Evolutionary conservation across 805 yeast species (phyloP).

Genomic region (Komagataella populi): DNA sequence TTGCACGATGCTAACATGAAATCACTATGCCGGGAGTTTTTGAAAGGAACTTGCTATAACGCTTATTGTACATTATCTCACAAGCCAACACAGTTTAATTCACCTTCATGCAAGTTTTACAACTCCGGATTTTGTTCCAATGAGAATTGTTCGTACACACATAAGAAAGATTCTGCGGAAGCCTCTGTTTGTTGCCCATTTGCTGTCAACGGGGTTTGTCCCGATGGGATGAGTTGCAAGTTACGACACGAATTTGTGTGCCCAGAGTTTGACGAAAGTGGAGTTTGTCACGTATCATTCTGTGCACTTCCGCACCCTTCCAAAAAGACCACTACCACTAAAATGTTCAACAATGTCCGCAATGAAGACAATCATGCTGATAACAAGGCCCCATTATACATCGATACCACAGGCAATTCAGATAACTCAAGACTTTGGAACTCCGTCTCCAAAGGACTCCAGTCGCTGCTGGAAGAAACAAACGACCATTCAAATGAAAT

Average conservation of each 20-base stretch:
- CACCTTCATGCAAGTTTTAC: constrained; percentile 43
- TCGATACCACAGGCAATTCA: not conserved
- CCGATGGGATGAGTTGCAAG: constrained; percentile 41
- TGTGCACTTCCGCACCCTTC: constrained; percentile 41
- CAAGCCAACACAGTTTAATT: constrained; percentile 40
- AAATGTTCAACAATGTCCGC: constrained; percentile 6
- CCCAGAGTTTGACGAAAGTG: constrained; percentile 58
- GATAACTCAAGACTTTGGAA: not conserved
- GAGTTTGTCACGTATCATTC: constrained; percentile 38
- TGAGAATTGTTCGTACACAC: constrained; percentile 35
- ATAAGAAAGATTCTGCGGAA: constrained; percentile 28
- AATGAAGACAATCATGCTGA: constrained; percentile 18
- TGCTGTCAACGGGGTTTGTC: constrained; percentile 58
- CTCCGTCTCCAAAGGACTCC: not conserved
- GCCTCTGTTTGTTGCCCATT: constrained; percentile 44
- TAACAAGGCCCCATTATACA: not conserved
- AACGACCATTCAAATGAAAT: not conserved
- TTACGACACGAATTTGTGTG: constrained; percentile 48
- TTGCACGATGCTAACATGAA: constrained; percentile 36
- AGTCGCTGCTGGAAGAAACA: not conserved
- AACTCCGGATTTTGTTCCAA: constrained; percentile 34
- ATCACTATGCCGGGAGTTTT: constrained; percentile 38
- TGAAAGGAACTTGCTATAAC: constrained; percentile 32
- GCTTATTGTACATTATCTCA: constrained; percentile 44
- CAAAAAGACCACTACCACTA: constrained; percentile 6